Conservation (phyloP, 352 stramenopile species). For the Phytopythium litorale region DNA sequence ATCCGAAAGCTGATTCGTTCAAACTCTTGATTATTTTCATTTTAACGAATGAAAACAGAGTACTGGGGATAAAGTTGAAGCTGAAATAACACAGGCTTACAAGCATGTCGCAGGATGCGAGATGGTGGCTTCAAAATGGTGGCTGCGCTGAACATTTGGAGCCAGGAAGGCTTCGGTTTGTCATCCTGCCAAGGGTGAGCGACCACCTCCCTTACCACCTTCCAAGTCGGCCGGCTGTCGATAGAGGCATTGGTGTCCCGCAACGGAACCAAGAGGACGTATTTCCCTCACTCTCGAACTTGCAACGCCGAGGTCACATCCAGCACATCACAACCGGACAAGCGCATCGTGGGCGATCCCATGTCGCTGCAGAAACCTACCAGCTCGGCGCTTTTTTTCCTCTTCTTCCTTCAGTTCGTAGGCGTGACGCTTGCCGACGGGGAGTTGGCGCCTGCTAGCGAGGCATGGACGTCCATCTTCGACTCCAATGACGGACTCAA, state of each 20-base stretch:
- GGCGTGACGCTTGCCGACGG: neutral
- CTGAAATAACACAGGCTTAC: conserved; percentile 1
- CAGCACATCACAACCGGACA: neutral
- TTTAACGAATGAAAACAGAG: neutral
- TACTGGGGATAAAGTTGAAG: conserved; percentile 3
- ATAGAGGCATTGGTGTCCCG: neutral
- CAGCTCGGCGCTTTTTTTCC: neutral
- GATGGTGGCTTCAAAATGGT: neutral
- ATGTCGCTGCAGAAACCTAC: neutral
- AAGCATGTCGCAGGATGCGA: neutral
- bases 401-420: conserved; percentile 9
- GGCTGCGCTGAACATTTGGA: neutral
- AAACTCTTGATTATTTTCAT: neutral
- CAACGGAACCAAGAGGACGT: neutral
- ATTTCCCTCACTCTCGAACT: neutral
- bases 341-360: neutral
- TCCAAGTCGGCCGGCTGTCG: neutral
- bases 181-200: neutral
- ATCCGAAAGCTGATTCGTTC: neutral
- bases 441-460: conserved; percentile 12
- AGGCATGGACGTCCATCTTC: conserved; percentile 23
- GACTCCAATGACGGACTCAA: conserved; percentile 27
- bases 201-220: neutral
- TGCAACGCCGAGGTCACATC: neutral
- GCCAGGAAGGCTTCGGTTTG: neutral